Base-by-base conservation (phyloP, 331 rosid genomes). In the Acacia pycnantha region DNA sequence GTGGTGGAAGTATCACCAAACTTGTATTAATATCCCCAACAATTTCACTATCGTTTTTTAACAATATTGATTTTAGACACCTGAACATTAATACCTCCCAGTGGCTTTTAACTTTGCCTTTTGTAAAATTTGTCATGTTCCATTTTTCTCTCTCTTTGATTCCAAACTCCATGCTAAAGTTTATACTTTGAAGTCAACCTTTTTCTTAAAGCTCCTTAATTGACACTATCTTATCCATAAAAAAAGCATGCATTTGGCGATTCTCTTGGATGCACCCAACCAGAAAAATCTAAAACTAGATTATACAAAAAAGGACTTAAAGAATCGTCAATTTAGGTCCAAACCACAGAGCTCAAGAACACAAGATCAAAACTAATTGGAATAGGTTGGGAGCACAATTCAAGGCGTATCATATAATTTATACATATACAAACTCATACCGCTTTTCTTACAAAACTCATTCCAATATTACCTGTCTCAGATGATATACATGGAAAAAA, bases 401-500 rank as follows among this genome's bases (percentile, higher is more conserved):
- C 58, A 24, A 15, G 40, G 41, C 0, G 59, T 47, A 26, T 46
- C 40, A 8, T 70, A 21, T 43, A 41, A 41, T 43, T 43, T 70
- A 71, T 44, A 71, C 56, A 71, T 6, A 46, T 46, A 47, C 24
- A 71, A 26, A 22, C 76, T 71, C 76, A 71, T 46, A 47, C 59
- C 41, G 33, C 41, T 71, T 71, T 46, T 71, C 58, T 71, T 47
- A 46, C 59, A 46, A 24, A 71, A 71, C 53, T 71, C 76, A 46
- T 47, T 59, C 11, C 59, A 46, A 10, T 24, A 44, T 13, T 31
- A 27, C 77, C 50, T 8, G 15, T 70, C 77, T 21, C 69, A 78
- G 73, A 65, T 62, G 73, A 70, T 62, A 24, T 27, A 75, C 64
- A 84, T 87, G 54, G 11, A 48, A 50, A 82, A 27, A 82, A 84